Conservation (phyloP, 257 asterid genomes). For the Solanum sparsipilum region DNA sequence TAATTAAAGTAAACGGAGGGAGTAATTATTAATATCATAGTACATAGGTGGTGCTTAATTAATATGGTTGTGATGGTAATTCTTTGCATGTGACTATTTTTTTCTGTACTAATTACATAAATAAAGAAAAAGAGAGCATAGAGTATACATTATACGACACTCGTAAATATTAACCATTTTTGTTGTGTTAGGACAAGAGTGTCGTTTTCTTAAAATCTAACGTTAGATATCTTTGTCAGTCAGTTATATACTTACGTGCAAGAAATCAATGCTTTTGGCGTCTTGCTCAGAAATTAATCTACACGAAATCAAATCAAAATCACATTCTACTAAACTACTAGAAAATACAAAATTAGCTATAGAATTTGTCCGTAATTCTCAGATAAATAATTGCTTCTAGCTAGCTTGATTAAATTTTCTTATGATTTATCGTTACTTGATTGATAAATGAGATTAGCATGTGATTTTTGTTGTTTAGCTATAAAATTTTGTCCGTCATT, state of each 20-base stretch:
- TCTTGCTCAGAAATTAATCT: neutral
- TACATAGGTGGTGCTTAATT: neutral
- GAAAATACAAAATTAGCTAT: neutral
- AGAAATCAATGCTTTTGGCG: neutral
- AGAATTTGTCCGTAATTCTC: neutral
- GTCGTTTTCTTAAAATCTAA: neutral
- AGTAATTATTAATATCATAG: neutral
- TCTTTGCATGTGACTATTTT: neutral
- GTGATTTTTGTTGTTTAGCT: neutral
- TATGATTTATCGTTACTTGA: too few species aligned
- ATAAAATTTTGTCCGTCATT: too few species aligned
- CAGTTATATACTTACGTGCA: neutral
- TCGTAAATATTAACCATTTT: neutral
- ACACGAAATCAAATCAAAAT: neutral
- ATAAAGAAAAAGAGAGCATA: neutral
- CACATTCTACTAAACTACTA: neutral
- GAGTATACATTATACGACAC: neutral
- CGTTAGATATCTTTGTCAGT: neutral
- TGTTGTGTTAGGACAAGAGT: neutral
- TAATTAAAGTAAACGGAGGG: neutral
- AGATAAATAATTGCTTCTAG: neutral
- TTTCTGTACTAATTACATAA: neutral
- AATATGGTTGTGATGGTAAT: neutral
- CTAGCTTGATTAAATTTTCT: neutral
- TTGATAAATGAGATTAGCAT: too few species aligned